Evolutionary conservation across 495 filamentous ascomycete species (phyloP).

Genomic region (Apodospora peruviana): DNA sequence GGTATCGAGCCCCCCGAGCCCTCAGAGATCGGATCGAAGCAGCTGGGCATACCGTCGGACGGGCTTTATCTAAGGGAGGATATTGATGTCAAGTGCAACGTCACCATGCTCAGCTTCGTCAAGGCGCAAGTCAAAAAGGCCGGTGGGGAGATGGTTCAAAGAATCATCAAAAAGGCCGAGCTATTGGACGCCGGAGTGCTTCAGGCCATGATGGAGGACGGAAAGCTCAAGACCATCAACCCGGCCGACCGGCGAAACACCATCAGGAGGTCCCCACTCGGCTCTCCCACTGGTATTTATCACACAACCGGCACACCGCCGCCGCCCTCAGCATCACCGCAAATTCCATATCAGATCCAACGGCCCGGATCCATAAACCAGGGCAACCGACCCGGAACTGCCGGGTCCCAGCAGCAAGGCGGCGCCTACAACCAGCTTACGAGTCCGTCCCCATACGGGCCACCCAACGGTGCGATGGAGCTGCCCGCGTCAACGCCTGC

Average conservation of each 20-base stretch:
- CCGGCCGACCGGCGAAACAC: constrained; percentile 34
- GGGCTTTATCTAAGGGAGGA: constrained; percentile 74
- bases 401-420: constrained; percentile 13
- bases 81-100: constrained; percentile 67
- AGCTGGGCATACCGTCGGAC: constrained; percentile 47
- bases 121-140: constrained; percentile 64
- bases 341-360: constrained; percentile 36
- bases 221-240: constrained; percentile 45
- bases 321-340: constrained; percentile 28
- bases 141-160: constrained; percentile 56
- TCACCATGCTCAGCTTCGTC: constrained; percentile 61
- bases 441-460: constrained; percentile 9
- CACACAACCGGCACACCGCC: constrained; percentile 20
- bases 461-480: constrained; percentile 14
- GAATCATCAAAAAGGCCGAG: constrained; percentile 63
- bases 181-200: constrained; percentile 43
- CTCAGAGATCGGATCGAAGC: constrained; percentile 50
- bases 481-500: constrained; percentile 12
- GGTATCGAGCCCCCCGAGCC: constrained; percentile 54
- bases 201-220: constrained; percentile 45
- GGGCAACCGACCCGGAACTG: constrained; percentile 13
- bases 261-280: constrained; percentile 17
- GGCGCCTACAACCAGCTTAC: constrained; percentile 3
- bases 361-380: constrained; percentile 24
- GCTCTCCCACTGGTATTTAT: constrained; percentile 26